phyloP scores from a whole-genome alignment of 257 asterid species.

The Galeopsis tetrahit region DNA sequence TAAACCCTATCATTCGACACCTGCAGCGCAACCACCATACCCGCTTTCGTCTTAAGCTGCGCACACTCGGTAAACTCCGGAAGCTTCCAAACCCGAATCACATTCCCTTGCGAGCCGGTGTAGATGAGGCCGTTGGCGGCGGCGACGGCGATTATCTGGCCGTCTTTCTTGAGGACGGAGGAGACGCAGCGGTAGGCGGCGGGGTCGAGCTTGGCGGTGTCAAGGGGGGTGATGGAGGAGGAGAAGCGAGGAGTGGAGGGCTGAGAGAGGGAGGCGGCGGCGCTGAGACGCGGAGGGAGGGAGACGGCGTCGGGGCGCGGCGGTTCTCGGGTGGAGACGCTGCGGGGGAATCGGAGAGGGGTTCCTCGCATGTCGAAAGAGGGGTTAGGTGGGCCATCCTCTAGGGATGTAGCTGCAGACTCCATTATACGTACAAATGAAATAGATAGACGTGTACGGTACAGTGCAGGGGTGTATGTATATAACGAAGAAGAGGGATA shows the following conservation, averaged over 20 bases:
- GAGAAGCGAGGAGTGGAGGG: slow-evolving; percentile 67
- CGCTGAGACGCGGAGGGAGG: slow-evolving; percentile 25
- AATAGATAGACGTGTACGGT: too few relatives aligned
- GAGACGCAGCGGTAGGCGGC: slow-evolving; percentile 70
- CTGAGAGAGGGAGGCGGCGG: slow-evolving; percentile 42
- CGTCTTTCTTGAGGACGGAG: slow-evolving; percentile 90
- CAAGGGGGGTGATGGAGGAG: slow-evolving; percentile 46
- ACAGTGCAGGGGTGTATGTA: slow-evolving; percentile 4
- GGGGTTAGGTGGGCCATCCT: slow-evolving; percentile 49
- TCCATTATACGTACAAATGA: slow-evolving; percentile 7
- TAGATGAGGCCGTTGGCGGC: slow-evolving; percentile 67
- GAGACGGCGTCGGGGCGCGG: slow-evolving; percentile 42
- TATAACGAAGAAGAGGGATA: background rate
- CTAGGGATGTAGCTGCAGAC: slow-evolving; percentile 31
- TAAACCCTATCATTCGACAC: slow-evolving; percentile 78
- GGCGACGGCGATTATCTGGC: slow-evolving; percentile 75
- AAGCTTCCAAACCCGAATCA: slow-evolving; percentile 82
- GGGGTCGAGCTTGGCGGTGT: slow-evolving; percentile 39
- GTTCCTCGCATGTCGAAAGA: slow-evolving; percentile 58
- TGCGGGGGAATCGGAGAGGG: slow-evolving; percentile 49
- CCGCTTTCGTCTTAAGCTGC: slow-evolving; percentile 77
- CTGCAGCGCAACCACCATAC: slow-evolving; percentile 64
- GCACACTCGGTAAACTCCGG: slow-evolving; percentile 92
- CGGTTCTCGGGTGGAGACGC: slow-evolving; percentile 68
- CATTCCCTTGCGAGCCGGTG: slow-evolving; percentile 74